A percentile compares a stretch with the other conserved stretches of the same genome.
Evolutionary conservation across 495 filamentous ascomycete species (phyloP).

Genomic region (Trichoderma erinaceum): DNA sequence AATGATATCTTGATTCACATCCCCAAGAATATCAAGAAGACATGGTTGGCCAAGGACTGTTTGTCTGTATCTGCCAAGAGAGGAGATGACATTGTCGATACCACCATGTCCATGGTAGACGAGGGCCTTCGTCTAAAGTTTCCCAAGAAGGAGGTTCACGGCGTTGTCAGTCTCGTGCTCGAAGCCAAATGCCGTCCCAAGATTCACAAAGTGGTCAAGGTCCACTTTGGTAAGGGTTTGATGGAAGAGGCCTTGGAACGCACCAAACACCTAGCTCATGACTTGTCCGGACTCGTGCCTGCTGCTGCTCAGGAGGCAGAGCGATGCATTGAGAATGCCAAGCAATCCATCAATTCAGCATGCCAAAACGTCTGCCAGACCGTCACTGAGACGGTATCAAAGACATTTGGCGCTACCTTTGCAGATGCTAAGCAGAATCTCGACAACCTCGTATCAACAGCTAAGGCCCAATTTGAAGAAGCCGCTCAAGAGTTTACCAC

Average conservation of each 20-base stretch:
- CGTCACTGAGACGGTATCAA: conserved; percentile 24
- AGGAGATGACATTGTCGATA: conserved; percentile 32
- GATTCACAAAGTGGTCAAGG: conserved; percentile 40
- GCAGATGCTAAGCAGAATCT: conserved; percentile 31
- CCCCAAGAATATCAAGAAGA: conserved; percentile 31
- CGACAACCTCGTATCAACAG: conserved; percentile 29
- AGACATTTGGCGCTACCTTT: conserved; percentile 29
- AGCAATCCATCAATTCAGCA: neutral
- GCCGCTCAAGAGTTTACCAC: conserved; percentile 17
- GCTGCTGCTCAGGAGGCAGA: conserved; percentile 10
- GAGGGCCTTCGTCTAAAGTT: conserved; percentile 43
- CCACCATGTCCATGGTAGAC: conserved; percentile 36
- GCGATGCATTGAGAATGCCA: neutral
- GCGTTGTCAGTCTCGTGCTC: conserved; percentile 37
- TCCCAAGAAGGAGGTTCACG: conserved; percentile 34
- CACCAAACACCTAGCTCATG: conserved; percentile 21
- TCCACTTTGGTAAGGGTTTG: conserved; percentile 37
- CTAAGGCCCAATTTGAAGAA: conserved; percentile 26
- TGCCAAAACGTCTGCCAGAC: conserved; percentile 10
- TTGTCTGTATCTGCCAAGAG: conserved; percentile 40
- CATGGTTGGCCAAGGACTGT: conserved; percentile 37
- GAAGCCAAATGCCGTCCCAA: conserved; percentile 38
- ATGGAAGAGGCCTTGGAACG: conserved; percentile 27
- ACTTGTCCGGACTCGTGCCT: conserved; percentile 1
- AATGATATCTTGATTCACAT: conserved; percentile 38